These are phyloP conservation scores for Globisporangium cylindrosporum DNA, from an alignment of 352 stramenopile species.

Conservation along the genomic window DNA sequence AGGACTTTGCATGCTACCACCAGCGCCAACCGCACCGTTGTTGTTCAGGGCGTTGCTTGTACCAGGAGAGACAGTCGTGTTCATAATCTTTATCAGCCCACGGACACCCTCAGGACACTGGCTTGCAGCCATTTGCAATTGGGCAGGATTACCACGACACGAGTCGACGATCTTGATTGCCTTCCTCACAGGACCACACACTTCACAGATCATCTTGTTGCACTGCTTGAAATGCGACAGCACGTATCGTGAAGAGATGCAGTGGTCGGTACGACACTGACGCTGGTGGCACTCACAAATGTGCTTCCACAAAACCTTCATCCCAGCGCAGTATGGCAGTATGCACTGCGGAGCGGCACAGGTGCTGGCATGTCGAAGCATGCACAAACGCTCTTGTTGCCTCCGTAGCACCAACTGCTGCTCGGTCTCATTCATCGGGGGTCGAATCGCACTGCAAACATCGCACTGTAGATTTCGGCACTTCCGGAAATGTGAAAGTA, in stretches of 20 bases:
- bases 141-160: conserved; percentile 64
- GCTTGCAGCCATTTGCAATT: conserved; percentile 66
- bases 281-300: conserved; percentile 89
- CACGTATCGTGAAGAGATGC: conserved; percentile 86
- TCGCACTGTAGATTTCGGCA: conserved; percentile 86
- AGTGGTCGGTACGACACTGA: conserved; percentile 85
- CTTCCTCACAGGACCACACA: conserved; percentile 83
- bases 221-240: conserved; percentile 90
- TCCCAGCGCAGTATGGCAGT: conserved; percentile 81
- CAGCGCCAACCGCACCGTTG: conserved; percentile 14
- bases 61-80: conserved; percentile 45
- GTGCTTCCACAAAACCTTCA: conserved; percentile 90
- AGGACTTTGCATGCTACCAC: conserved; percentile 3
- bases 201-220: conserved; percentile 90
- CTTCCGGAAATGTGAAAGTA: conserved; percentile 87
- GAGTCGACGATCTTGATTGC: conserved; percentile 88
- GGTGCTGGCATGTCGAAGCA: conserved; percentile 85
- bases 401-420: conserved; percentile 80
- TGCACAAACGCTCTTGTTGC: conserved; percentile 84
- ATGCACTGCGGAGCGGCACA: conserved; percentile 65
- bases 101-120: conserved; percentile 76
- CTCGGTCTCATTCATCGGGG: conserved; percentile 86
- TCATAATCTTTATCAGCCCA: conserved; percentile 88
- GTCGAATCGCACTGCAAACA: conserved; percentile 84
- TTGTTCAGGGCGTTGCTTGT: conserved; percentile 26